Evolutionary conservation across 805 yeast genomes (phyloP), one percentile per base, ranked within the genome.

Genomic region (Tetrapisispora taiwanensis): DNA sequence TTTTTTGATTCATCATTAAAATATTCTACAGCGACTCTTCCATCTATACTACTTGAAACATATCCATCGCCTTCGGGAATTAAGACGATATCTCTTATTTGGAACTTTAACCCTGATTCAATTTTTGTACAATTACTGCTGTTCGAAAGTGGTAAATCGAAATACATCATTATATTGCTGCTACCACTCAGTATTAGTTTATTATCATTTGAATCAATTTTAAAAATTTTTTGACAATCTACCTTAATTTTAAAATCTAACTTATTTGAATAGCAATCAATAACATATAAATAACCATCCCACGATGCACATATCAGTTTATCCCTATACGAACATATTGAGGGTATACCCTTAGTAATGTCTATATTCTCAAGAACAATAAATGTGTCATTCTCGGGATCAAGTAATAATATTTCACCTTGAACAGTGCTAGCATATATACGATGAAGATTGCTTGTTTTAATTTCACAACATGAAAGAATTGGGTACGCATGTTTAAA

Each of bases 41-140:
- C 95, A 53, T 85, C 95, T n/a, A 86, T 70, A 1, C 90, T 79
- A 24, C 86, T 69, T 28, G 79, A 71, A 0, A 81, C 86, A 58
- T 74, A 81, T 7, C 81, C 92, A 50, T 65, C 58, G 2, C 53
- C 50, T 3, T 71, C 71, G 0, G 84, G 82, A 51, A 78, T 70
- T 32, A 78, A 65, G 49, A 68, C 70, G 30, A 84, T 52, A 20
- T 73, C 74, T 39, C 79, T 67, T 1, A 81, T 75, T 60, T 83
- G 88, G 54, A 76, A 76, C 52, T 76, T 76, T 42, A 85, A 67
- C 0, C 89, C 85, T 32, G 80, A 73, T 45, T 79, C 83, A 33
- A 67, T 43, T 27, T 45, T 46, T 4, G n/a, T 39, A 1, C 49
- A 50, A 4, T 26, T 15, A 26, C 34, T 30, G 8, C 31, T 9